Conservation (phyloP, 2,329 filamentous ascomycete genomes). For the Xylariaceae sp. region DNA sequence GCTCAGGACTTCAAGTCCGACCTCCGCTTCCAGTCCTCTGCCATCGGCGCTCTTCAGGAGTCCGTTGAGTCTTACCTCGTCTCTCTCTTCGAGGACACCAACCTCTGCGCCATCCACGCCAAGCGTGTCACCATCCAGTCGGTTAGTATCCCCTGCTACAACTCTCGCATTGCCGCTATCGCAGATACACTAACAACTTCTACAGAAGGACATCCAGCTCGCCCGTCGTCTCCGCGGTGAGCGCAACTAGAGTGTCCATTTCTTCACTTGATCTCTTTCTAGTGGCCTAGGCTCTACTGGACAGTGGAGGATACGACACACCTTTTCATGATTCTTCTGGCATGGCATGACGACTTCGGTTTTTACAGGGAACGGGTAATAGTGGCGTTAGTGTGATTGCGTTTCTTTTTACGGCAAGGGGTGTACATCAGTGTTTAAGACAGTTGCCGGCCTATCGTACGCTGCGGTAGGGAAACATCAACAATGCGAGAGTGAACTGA, state of each 20-base stretch:
- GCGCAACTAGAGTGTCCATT: conserved; percentile 60
- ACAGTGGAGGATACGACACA: conserved; percentile 30
- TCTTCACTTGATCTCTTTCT: conserved; percentile 7
- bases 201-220: conserved; percentile 87
- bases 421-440: conserved; percentile 40
- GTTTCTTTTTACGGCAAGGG: conserved; percentile 35
- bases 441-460: conserved; percentile 20
- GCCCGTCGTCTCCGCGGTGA: conserved; percentile 92
- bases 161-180: background rate
- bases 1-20: conserved; percentile 94
- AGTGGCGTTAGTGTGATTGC: conserved; percentile 38
- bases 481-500: conserved; percentile 33
- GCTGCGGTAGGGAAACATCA: conserved; percentile 34
- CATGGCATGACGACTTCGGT: conserved; percentile 38
- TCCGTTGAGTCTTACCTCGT: conserved; percentile 98
- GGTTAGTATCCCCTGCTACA: conserved; percentile 32
- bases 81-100: conserved; percentile 97
- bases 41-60: conserved; percentile 96
- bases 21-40: conserved; percentile 95
- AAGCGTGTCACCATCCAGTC: conserved; percentile 98
- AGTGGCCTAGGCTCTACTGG: conserved; percentile 22
- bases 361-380: conserved; percentile 38
- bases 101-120: conserved; percentile 96
- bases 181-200: conserved; percentile 33
- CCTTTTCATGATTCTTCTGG: conserved; percentile 36